Percentiles rank a stretch among this genome's conserved stretches.
Conservation (phyloP, 208 protist species). For the Acanthamoeba sp. region DNA sequence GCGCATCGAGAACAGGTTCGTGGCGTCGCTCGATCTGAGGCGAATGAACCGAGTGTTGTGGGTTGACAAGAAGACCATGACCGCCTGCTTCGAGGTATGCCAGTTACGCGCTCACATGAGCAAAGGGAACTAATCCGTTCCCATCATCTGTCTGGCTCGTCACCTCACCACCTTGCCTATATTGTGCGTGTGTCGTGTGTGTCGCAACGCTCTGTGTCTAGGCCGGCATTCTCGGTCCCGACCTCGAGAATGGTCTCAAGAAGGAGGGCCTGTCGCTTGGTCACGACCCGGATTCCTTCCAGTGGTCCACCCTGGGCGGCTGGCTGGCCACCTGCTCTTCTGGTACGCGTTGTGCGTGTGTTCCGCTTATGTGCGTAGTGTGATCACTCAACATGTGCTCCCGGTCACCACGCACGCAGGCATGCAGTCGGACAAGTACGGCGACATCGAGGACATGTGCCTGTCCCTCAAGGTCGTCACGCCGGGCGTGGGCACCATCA, state of each 20-base stretch:
- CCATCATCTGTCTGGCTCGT: too few relatives aligned
- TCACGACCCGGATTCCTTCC: conserved; percentile 84
- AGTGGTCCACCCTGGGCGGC: conserved; percentile 83
- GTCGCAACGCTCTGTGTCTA: neutral
- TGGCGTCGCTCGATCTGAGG: conserved; percentile 79
- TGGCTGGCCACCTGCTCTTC: conserved; percentile 82
- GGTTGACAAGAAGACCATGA: conserved; percentile 80
- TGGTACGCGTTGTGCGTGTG: neutral
- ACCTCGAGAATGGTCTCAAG: conserved; percentile 54
- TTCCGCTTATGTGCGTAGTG: neutral
- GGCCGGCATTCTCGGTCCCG: conserved; percentile 29
- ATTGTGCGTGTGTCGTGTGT: neutral
- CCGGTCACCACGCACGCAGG: conserved; percentile 34
- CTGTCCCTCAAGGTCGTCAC: conserved; percentile 81
- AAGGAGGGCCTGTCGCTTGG: conserved; percentile 73
- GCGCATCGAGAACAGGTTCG: conserved; percentile 66
- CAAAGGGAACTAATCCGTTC: too few relatives aligned
- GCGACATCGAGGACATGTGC: conserved; percentile 82
- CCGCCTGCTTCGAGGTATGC: conserved; percentile 79
- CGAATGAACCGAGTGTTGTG: conserved; percentile 81
- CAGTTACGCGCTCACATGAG: too few relatives aligned
- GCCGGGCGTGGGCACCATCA: conserved; percentile 78
- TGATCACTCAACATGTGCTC: neutral
- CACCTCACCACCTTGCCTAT: too few relatives aligned
- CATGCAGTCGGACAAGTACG: conserved; percentile 77